These are phyloP conservation scores for Coniochaeta pulveracea DNA, from an alignment of 2,329 filamentous ascomycete genomes.

Conservation along the genomic window DNA sequence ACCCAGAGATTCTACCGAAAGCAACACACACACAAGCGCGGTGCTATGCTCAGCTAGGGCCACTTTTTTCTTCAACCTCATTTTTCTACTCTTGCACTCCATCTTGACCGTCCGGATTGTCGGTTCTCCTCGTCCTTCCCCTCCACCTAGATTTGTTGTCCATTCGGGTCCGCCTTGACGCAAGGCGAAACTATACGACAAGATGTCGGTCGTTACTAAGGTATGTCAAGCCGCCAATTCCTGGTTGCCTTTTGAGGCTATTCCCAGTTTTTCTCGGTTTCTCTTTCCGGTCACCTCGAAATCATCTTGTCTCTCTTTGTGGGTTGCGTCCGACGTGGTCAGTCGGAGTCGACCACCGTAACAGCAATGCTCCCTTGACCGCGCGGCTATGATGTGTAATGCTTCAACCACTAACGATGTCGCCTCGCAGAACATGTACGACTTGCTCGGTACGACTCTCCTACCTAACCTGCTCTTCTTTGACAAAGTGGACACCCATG, in stretches of 20 bases:
- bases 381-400: not conserved
- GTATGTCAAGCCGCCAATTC: constrained; percentile 26
- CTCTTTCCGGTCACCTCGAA: too few species aligned
- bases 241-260: not conserved
- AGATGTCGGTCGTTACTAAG: constrained; percentile 52
- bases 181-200: constrained; percentile 43
- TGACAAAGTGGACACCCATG: constrained; percentile 3
- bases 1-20: constrained; percentile 1
- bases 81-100: constrained; percentile 9
- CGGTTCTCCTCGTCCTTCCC: constrained; percentile 9
- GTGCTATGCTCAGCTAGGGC: constrained; percentile 10
- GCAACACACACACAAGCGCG: too few species aligned
- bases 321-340: too few species aligned
- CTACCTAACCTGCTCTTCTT: too few species aligned
- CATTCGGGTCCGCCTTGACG: constrained; percentile 27
- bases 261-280: too few species aligned
- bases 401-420: constrained; percentile 14
- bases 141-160: constrained; percentile 10
- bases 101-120: constrained; percentile 9
- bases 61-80: constrained; percentile 10
- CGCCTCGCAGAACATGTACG: constrained; percentile 73
- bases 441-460: constrained; percentile 68
- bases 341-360: not conserved
- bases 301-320: too few species aligned
- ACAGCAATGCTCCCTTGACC: not conserved